A percentile compares a stretch with the other conserved stretches of the same genome.
Conservation (phyloP, 2,329 filamentous ascomycete genomes). For the Tolypocladium ophioglossoides region DNA sequence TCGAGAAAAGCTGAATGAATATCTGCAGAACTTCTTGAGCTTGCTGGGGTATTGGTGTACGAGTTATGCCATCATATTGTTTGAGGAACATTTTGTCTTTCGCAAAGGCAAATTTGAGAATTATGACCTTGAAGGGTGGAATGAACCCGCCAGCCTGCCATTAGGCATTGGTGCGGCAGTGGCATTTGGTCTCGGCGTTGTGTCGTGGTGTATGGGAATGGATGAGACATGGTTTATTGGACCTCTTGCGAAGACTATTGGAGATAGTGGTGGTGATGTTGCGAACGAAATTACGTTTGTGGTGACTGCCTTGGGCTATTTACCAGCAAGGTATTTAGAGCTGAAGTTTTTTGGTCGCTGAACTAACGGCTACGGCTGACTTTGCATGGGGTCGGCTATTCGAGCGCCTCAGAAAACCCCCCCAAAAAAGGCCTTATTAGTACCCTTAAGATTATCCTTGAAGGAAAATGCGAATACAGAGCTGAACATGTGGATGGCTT, state of each 20-base stretch:
- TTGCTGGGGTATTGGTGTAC: conserved; percentile 36
- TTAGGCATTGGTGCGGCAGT: conserved; percentile 29
- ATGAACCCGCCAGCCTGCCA: conserved; percentile 29
- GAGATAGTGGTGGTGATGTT: conserved; percentile 50
- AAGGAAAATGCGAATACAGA: no score
- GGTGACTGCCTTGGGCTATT: conserved; percentile 28
- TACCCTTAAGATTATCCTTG: no score
- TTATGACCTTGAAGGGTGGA: conserved; percentile 34
- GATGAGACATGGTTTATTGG: conserved; percentile 45
- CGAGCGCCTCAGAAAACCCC: no score
- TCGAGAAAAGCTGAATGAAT: conserved; percentile 27
- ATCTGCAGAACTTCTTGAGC: conserved; percentile 32
- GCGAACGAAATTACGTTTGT: conserved; percentile 31
- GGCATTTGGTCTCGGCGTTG: conserved; percentile 31
- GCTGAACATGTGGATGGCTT: conserved; percentile 37
- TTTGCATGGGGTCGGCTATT: no score
- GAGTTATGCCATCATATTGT: conserved; percentile 27
- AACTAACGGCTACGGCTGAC: no score
- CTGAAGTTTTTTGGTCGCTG: conserved; percentile 14
- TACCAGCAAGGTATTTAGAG: conserved; percentile 30
- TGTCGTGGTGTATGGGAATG: conserved; percentile 42
- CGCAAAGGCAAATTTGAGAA: conserved; percentile 26
- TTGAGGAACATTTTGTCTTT: conserved; percentile 32
- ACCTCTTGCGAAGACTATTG: conserved; percentile 41
- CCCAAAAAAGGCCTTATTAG: no score